A percentile compares a stretch with the other conserved stretches of the same genome.
Conservation (phyloP, 352 stramenopile genomes). For the Hyaloperonospora arabidopsidis region DNA sequence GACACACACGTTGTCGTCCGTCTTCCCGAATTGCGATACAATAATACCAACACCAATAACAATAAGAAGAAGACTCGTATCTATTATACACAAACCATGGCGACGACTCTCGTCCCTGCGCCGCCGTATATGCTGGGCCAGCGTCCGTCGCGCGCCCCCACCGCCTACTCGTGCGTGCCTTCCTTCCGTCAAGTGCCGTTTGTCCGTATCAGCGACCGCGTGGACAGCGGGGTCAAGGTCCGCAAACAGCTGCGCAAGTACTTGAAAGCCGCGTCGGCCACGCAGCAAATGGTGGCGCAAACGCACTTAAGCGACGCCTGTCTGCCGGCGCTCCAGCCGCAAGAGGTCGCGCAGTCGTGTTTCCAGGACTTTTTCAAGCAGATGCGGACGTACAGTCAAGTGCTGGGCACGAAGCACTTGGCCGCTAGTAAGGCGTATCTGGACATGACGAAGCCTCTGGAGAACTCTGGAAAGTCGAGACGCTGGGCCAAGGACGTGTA, state of each 20-base stretch:
- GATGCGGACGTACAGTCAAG: conserved; percentile 76
- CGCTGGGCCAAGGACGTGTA: conserved; percentile 76
- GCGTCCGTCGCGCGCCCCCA: conserved; percentile 41
- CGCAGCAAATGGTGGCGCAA: conserved; percentile 75
- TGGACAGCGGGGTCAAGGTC: conserved; percentile 74
- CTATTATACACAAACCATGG: conserved; percentile 11
- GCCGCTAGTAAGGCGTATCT: conserved; percentile 67
- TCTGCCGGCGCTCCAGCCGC: conserved; percentile 61
- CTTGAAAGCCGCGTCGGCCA: conserved; percentile 61
- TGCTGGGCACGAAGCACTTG: conserved; percentile 65
- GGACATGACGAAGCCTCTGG: conserved; percentile 71
- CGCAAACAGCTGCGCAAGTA: conserved; percentile 82
- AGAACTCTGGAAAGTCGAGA: conserved; percentile 59
- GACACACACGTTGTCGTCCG: background rate
- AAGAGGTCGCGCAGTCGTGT: conserved; percentile 74
- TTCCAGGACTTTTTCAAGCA: conserved; percentile 72
- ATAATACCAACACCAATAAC: conserved; percentile 3
- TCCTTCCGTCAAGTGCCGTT: conserved; percentile 79
- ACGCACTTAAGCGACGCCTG: conserved; percentile 74
- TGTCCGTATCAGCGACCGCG: conserved; percentile 64
- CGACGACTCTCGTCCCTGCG: conserved; percentile 29
- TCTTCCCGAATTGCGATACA: background rate
- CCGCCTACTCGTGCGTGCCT: conserved; percentile 40
- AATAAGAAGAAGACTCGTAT: background rate
- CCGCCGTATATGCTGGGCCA: conserved; percentile 80